Base-by-base conservation (phyloP, 768 basidiomycete genomes). In the Imleria badia region DNA sequence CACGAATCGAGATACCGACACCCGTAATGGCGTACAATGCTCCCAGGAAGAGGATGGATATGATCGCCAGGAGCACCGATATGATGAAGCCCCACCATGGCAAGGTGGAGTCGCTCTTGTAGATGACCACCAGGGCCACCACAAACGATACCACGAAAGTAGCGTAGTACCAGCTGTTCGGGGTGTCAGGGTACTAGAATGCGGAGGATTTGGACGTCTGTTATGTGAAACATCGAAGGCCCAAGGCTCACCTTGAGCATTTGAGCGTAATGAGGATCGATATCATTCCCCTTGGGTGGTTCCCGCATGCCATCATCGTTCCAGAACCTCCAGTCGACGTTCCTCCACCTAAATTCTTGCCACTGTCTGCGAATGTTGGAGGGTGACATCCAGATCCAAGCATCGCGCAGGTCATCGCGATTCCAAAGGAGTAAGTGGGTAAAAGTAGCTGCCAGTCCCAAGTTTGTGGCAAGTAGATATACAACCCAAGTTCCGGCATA, bases 11-110 rank as follows among this genome's bases (percentile, higher is more conserved):
- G 14, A 62, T 1, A 6, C 1, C 0, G 22, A 52, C 30, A 13
- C 72, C 80, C 34, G 80, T 78, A 57, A 82, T 80, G 8, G 81
- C 81, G 47, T 75, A 78, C 1, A 85, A 72, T 0, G 82, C 79
- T 15, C 79, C 75, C 46, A 83, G 73, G 67, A 85, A 80, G 6
- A 82, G 75, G 45, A 82, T 63, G 58, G 77, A 81, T 34, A 81
- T 54, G 3, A 71, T 60, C 0, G 83, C 76, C 49, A 87, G 69
- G 34, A 84, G 65, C 29, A 86, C 62, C n/a, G 76, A 74, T 20
- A 84, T 76, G 52, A 81, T 70, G 50, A 82, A 67, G 6, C 75
- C 80, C 80, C 81, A 83, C 84, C 84, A 84, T 8, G 84, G 83
- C 33, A 85, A 66, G 6, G 76, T 79, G 10, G 82, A 80, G 48